Percentiles rank a stretch among this genome's conserved stretches.
These are phyloP conservation scores for Chloris gayana DNA, from an alignment of 176 grass and related monocot genomes.

Conservation along the genomic window DNA sequence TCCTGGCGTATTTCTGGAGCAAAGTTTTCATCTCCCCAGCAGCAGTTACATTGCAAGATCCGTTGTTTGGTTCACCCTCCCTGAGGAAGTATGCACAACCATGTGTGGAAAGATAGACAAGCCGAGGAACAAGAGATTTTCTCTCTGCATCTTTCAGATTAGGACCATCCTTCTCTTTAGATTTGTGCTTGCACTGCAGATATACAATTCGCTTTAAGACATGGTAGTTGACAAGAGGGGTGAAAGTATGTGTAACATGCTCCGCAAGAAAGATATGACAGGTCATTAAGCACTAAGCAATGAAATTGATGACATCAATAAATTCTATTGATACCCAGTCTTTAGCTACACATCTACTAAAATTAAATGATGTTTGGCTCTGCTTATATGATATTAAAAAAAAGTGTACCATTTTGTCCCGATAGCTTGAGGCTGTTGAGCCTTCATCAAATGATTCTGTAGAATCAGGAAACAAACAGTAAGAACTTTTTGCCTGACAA, in stretches of 20 bases:
- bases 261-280: not conserved
- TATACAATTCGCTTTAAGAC: not conserved
- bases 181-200: conserved; percentile 68
- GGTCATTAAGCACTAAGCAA: not conserved
- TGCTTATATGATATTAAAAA: conserved; percentile 16
- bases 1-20: conserved; percentile 87
- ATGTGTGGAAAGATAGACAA: conserved; percentile 81
- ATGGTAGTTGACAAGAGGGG: not conserved
- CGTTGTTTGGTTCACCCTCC: conserved; percentile 54
- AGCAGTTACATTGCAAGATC: conserved; percentile 51
- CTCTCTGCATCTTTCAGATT: conserved; percentile 63
- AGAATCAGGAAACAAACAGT: conserved; percentile 29
- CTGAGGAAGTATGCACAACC: conserved; percentile 47
- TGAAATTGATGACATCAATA: not conserved
- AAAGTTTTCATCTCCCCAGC: conserved; percentile 66
- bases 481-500: conserved; percentile 8
- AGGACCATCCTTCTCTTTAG: conserved; percentile 44
- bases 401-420: conserved; percentile 59
- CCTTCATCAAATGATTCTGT: conserved; percentile 72
- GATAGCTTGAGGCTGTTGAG: conserved; percentile 53
- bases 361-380: conserved; percentile 24
- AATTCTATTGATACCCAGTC: not conserved
- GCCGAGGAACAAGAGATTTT: conserved; percentile 82
- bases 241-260: not conserved
- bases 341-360: not conserved